Percentiles rank a stretch among this genome's conserved stretches.
Evolutionary conservation across 2,329 filamentous ascomycete species (phyloP).

Genomic region (Stagonosporopsis rhizophila): DNA sequence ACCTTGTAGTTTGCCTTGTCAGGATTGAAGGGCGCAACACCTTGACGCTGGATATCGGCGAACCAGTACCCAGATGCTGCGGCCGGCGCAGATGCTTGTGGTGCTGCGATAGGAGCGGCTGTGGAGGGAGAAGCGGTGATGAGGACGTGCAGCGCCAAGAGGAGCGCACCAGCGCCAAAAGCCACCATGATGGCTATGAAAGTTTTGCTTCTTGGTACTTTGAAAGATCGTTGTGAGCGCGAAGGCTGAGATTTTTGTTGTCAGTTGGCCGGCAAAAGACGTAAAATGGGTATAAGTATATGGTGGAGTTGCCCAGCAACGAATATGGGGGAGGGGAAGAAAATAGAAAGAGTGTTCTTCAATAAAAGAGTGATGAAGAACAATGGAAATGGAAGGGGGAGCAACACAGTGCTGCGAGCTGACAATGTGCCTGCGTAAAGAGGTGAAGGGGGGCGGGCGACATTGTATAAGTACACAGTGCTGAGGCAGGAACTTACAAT

Average conservation of each 20-base stretch:
- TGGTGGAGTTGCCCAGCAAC: slow-evolving; percentile 33
- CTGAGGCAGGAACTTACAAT: slow-evolving; percentile 39
- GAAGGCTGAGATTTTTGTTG: slow-evolving; percentile 31
- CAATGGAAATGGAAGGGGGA: slow-evolving; percentile 34
- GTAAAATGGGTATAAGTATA: slow-evolving; percentile 17
- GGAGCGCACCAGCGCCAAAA: slow-evolving; percentile 47
- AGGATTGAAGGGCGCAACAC: slow-evolving; percentile 68
- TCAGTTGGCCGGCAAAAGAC: slow-evolving; percentile 43
- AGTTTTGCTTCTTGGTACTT: slow-evolving; percentile 24
- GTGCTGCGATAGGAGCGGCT: slow-evolving; percentile 36
- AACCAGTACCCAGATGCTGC: slow-evolving; percentile 70
- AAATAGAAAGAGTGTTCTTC: slow-evolving; percentile 22
- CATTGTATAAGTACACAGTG: slow-evolving; percentile 44
- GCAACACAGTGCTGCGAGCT: slow-evolving; percentile 38
- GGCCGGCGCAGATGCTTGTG: slow-evolving; percentile 26
- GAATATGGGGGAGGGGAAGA: slow-evolving; percentile 22
- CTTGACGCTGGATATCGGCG: slow-evolving; percentile 71
- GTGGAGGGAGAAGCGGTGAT: slow-evolving; percentile 39
- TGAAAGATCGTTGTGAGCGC: slow-evolving; percentile 25
- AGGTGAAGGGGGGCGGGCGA: slow-evolving; percentile 25
- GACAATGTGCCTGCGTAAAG: slow-evolving; percentile 45
- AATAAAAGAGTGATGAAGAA: slow-evolving; percentile 45
- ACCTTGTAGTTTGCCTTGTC: slow-evolving; percentile 66
- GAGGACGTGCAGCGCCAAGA: slow-evolving; percentile 48
- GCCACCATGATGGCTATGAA: slow-evolving; percentile 47